Percentiles rank a stretch among this genome's conserved stretches.
phyloP scores from a whole-genome alignment of 2,329 filamentous ascomycete genomes.

The Cordyceps cateniannulata region DNA sequence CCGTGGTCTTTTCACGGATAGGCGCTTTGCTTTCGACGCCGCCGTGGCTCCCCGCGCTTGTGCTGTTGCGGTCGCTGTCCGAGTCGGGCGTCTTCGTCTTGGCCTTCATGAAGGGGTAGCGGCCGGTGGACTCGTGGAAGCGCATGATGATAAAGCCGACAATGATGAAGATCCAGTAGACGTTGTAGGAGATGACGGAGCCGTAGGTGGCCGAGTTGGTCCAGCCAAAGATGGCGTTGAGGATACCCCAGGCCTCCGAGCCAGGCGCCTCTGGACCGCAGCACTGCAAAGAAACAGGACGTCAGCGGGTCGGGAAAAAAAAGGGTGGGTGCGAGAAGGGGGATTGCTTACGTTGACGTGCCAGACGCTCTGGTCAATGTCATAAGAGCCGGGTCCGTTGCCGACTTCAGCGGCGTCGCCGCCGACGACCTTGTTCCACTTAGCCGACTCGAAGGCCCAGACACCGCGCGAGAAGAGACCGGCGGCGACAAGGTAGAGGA shows the following conservation, averaged over 20 bases:
- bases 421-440: constrained; percentile 61
- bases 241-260: constrained; percentile 77
- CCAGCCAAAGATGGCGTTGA: constrained; percentile 84
- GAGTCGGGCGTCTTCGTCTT: constrained; percentile 18
- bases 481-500: constrained; percentile 78
- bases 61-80: constrained; percentile 16
- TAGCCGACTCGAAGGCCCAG: constrained; percentile 65
- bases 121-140: constrained; percentile 55
- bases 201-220: constrained; percentile 83
- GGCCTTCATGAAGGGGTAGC: constrained; percentile 38
- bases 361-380: constrained; percentile 73
- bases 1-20: constrained; percentile 21
- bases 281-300: constrained; percentile 45
- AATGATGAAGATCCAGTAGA: constrained; percentile 79
- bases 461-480: constrained; percentile 73
- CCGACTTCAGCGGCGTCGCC: constrained; percentile 46
- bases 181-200: constrained; percentile 78
- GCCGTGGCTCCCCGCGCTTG: constrained; percentile 21
- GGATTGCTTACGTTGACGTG: constrained; percentile 61
- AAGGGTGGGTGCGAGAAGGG: not conserved
- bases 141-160: constrained; percentile 60
- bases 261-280: constrained; percentile 68
- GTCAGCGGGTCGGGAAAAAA: too few species aligned
- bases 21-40: constrained; percentile 11
- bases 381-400: constrained; percentile 66